Evolutionary conservation across 257 asterid species (phyloP).

Genomic region (Nicotiana tabacum): DNA sequence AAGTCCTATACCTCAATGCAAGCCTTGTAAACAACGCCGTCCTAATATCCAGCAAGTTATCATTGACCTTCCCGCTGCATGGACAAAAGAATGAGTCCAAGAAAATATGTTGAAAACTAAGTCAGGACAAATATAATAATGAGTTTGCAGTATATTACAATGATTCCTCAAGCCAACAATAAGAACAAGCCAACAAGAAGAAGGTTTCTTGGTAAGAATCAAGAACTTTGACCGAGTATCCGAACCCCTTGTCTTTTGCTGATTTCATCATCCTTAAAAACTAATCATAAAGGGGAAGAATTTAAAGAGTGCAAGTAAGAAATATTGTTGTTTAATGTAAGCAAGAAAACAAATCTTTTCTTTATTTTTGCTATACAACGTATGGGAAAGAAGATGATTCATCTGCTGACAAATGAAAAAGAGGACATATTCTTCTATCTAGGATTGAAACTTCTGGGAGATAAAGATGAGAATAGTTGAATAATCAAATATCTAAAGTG

Average conservation of each 20-base stretch:
- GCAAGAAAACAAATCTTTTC: background rate
- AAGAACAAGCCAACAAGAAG: conserved; percentile 6
- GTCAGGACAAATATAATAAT: background rate
- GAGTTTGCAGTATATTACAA: background rate
- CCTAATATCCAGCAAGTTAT: conserved; percentile 8
- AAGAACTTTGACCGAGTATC: conserved; percentile 4
- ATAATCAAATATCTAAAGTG: background rate
- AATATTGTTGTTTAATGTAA: background rate
- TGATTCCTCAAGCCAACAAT: conserved; percentile 1
- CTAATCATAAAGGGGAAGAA: background rate
- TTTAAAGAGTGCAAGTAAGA: background rate
- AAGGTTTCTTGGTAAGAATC: conserved; percentile 5
- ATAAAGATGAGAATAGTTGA: background rate
- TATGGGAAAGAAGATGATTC: background rate
- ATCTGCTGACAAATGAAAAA: background rate
- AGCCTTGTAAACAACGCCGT: conserved; percentile 8
- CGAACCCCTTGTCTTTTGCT: background rate
- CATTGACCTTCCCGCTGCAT: conserved; percentile 1
- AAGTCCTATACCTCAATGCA: background rate
- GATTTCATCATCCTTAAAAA: conserved; percentile 9
- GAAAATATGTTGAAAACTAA: background rate
- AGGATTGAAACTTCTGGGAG: background rate
- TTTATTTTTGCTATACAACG: background rate
- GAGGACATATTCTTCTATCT: background rate
- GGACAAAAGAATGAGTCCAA: conserved; percentile 10